Base-by-base conservation (phyloP, 140 eudicot species). In the Bidens hawaiensis region DNA sequence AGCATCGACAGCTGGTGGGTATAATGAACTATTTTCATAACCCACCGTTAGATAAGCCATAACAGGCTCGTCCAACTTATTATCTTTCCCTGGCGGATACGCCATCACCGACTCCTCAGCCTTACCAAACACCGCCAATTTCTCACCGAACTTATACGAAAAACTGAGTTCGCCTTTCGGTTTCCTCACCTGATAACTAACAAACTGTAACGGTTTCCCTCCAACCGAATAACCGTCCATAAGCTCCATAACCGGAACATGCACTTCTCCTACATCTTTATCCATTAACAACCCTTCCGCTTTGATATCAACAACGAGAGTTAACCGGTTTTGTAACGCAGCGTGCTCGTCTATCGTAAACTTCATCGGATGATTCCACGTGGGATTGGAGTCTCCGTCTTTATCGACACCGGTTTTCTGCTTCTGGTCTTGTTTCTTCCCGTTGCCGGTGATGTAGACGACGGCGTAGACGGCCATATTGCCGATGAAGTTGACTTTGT, bases 391-490 rank as follows among this genome's bases (percentile, higher is more conserved):
- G 72, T 76, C 81, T 5, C 79, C 94, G 54, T 80, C 81, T 33
- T 41, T 51, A 34, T 78, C 81, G 10, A 82, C 79, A 6, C 68
- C 83, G n/a, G 90, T 72, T 43, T 72, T 74, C 7, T 53, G 65
- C 53, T 57, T 72, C 55, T 62, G 57, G 1, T 69, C 75, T 16
- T 67, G 71, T n/a, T 41, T 27, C 70, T 41, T 27, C 70, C 80
- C 78, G 16, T 18, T 33, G 12, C 45, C 45, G 45, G 74, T 24
- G 69, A 88, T 75, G 54, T 69, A 77, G 12, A 64, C 89, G 75
- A 79, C 79, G 69, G 79, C 87, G 74, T 81, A 84, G 0, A 81
- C 88, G 48, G 76, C 81, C 93, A 81, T 87, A 54, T 79, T 87
- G 22, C 73, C 62, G 21, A 87, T 36, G 31, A 78, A 66, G 61